Conservation (phyloP, 106 monocot species). For the Allium sativum region DNA sequence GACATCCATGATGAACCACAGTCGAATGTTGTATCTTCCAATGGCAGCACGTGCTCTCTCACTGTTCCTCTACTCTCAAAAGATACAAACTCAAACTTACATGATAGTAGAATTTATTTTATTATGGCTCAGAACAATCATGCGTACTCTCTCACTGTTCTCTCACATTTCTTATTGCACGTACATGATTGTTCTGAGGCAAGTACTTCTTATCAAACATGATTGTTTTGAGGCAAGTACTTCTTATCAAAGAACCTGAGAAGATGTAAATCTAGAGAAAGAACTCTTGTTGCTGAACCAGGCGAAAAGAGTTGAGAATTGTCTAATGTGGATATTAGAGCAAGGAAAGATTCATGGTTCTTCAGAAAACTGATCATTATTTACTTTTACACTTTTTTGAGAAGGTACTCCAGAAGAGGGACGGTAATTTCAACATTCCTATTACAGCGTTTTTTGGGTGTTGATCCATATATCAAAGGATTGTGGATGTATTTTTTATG, state of each 20-base stretch:
- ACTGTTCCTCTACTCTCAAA: slow-evolving; percentile 37
- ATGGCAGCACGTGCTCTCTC: slow-evolving; percentile 25
- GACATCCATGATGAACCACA: slow-evolving; percentile 5
- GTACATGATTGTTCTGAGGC: no score
- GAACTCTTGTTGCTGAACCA: slow-evolving; percentile 58
- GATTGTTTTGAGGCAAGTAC: neutral
- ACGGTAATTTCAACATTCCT: slow-evolving; percentile 59
- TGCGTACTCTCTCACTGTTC: no score
- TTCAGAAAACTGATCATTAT: slow-evolving; percentile 67
- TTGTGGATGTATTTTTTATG: no score
- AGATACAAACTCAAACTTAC: neutral
- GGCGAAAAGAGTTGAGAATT: slow-evolving; percentile 60
- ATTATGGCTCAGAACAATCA: no score
- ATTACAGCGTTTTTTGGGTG: no score
- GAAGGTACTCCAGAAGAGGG: slow-evolving; percentile 69
- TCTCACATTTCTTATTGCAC: no score
- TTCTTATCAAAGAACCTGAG: slow-evolving; percentile 10
- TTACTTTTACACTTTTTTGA: slow-evolving; percentile 74
- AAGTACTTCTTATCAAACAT: slow-evolving; percentile 2
- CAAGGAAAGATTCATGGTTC: slow-evolving; percentile 76
- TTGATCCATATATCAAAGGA: no score
- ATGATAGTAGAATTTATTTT: no score
- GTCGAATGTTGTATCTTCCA: slow-evolving; percentile 10
- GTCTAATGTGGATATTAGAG: slow-evolving; percentile 78
- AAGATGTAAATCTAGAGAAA: slow-evolving; percentile 52